A percentile compares a stretch with the other conserved stretches of the same genome.
phyloP scores from a whole-genome alignment of 208 protist genomes.

The Histomonas meleagridis region DNA sequence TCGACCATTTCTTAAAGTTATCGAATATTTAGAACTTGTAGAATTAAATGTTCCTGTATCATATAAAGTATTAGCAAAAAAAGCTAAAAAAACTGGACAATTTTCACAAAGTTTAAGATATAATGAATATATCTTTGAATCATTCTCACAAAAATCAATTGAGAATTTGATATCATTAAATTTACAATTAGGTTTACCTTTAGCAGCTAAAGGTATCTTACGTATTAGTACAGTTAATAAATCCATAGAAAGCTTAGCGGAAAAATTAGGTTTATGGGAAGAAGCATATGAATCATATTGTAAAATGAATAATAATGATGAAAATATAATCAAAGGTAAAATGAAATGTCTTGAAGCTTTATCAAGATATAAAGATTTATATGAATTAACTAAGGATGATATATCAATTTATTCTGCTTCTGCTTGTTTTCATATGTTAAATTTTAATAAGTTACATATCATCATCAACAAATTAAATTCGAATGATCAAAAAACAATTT shows the following conservation, averaged over 20 bases:
- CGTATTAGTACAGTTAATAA: too few species aligned
- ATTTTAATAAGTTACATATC: neutral
- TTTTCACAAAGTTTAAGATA: neutral
- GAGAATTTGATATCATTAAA: neutral
- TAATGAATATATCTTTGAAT: neutral
- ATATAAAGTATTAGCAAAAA: neutral
- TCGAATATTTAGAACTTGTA: neutral
- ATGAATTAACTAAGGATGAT: neutral
- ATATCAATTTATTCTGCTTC: neutral
- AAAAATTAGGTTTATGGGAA: constrained; percentile 7
- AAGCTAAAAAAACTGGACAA: neutral
- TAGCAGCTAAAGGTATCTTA: neutral
- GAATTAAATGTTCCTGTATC: neutral
- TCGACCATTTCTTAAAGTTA: neutral
- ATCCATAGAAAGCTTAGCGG: too few species aligned
- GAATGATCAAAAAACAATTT: neutral
- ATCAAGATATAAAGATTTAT: neutral
- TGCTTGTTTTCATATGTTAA: neutral
- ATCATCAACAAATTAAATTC: neutral
- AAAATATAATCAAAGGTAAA: neutral
- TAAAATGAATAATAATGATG: neutral
- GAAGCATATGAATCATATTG: neutral
- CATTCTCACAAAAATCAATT: neutral
- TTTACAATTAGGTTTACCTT: neutral
- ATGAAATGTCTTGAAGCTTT: neutral